A percentile compares a stretch with the other conserved stretches of the same genome.
These are phyloP conservation scores for Priceomyces fermenticarens DNA, from an alignment of 805 yeast genomes.

Conservation along the genomic window DNA sequence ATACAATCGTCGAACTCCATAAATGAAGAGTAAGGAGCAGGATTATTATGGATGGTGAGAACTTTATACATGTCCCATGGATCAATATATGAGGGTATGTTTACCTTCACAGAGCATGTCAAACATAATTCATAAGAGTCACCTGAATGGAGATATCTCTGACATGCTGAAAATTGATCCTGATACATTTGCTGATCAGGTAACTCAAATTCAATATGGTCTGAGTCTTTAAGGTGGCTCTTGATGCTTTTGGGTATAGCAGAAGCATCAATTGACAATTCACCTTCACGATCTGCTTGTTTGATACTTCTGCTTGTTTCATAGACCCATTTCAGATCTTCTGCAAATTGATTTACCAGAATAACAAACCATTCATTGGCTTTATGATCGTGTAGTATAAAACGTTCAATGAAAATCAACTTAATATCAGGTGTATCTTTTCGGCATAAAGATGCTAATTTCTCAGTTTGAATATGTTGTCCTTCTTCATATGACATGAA, in stretches of 20 bases:
- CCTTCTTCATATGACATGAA: slow-evolving; percentile 88
- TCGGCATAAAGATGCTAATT: slow-evolving; percentile 31
- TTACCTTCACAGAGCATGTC: slow-evolving; percentile 68
- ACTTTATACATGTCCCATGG: slow-evolving; percentile 83
- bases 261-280: slow-evolving; percentile 12
- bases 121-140: slow-evolving; percentile 93
- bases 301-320: slow-evolving; percentile 10
- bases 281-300: slow-evolving; percentile 4
- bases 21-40: slow-evolving; percentile 89
- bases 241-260: slow-evolving; percentile 22
- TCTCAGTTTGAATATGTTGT: slow-evolving; percentile 34
- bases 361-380: slow-evolving; percentile 48
- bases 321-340: slow-evolving; percentile 39
- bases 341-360: slow-evolving; percentile 37
- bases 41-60: slow-evolving; percentile 62
- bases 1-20: slow-evolving; percentile 64
- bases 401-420: slow-evolving; percentile 66
- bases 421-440: slow-evolving; percentile 66
- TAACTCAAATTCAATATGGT: slow-evolving; percentile 32
- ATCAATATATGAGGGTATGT: slow-evolving; percentile 44
- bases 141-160: slow-evolving; percentile 66
- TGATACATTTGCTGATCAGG: slow-evolving; percentile 58
- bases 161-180: slow-evolving; percentile 58
- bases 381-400: slow-evolving; percentile 52
- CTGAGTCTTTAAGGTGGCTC: slow-evolving; percentile 21